Conservation (phyloP, 106 monocot genomes). For the Dendrobium huoshanense region DNA sequence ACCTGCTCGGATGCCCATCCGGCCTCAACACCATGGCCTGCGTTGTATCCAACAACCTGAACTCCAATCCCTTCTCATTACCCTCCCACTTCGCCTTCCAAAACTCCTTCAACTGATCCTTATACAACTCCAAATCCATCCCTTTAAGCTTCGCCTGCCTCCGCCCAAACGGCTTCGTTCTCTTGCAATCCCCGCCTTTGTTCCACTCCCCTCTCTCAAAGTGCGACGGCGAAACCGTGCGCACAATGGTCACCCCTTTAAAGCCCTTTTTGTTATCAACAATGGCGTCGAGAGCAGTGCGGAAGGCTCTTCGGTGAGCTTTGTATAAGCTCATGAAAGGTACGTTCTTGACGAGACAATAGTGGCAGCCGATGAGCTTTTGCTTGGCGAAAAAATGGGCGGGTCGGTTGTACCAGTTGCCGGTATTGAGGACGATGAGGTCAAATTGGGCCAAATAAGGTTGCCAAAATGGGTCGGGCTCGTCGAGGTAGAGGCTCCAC, state of each 20-base stretch:
- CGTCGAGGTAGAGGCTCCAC: slow-evolving; percentile 42
- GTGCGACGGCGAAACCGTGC: slow-evolving; percentile 41
- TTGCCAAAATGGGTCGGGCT: slow-evolving; percentile 27
- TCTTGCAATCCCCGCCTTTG: slow-evolving; percentile 40
- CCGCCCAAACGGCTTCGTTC: slow-evolving; percentile 23
- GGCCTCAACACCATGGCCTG: slow-evolving; percentile 40
- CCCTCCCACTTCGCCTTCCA: slow-evolving; percentile 25
- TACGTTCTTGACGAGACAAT: slow-evolving; percentile 9
- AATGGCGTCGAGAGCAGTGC: slow-evolving; percentile 30
- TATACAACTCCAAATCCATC: slow-evolving; percentile 25
- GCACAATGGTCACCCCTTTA: slow-evolving; percentile 17
- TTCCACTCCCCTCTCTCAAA: slow-evolving; percentile 49
- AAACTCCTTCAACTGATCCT: slow-evolving; percentile 36
- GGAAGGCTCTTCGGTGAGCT: slow-evolving; percentile 29
- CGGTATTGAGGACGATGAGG: slow-evolving; percentile 37
- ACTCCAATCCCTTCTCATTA: slow-evolving; percentile 23
- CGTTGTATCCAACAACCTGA: slow-evolving; percentile 39
- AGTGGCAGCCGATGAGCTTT: slow-evolving; percentile 32
- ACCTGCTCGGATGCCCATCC: slow-evolving; percentile 57
- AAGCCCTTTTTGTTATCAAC: neutral
- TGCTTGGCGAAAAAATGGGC: slow-evolving; percentile 24
- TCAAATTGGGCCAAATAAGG: slow-evolving; percentile 15
- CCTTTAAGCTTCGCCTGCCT: slow-evolving; percentile 15
- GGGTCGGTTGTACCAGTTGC: slow-evolving; percentile 60
- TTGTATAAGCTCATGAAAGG: slow-evolving; percentile 20